phyloP scores from a whole-genome alignment of 768 basidiomycete genomes.

The Tulasnella sp. region DNA sequence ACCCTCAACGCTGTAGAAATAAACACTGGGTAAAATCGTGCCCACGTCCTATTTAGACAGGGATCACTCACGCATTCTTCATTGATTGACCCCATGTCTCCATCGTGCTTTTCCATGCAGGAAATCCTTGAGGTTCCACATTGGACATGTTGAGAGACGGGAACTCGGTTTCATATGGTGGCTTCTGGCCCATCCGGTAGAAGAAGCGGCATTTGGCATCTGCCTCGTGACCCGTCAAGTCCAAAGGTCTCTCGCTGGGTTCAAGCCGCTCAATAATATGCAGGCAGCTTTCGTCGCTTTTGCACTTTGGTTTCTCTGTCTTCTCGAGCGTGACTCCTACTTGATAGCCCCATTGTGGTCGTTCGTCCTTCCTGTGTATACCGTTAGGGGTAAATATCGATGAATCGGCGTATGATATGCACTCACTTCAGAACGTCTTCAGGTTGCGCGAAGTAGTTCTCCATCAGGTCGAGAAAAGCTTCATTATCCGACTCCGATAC shows the following conservation, averaged over 20 bases:
- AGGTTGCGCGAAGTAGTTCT: conserved; percentile 85
- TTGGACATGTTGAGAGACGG: conserved; percentile 71
- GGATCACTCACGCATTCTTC: conserved; percentile 62
- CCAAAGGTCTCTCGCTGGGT: conserved; percentile 70
- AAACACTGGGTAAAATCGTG: not conserved
- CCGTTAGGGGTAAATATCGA: not conserved
- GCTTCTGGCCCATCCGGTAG: conserved; percentile 67
- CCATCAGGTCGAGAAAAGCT: conserved; percentile 75
- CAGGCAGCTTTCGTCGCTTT: conserved; percentile 72
- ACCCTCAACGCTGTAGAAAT: conserved; percentile 52
- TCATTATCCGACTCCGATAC: conserved; percentile 74
- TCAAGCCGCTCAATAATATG: conserved; percentile 66
- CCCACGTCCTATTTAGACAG: not conserved
- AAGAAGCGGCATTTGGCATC: conserved; percentile 96
- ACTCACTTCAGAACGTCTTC: conserved; percentile 37
- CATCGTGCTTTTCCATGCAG: conserved; percentile 61
- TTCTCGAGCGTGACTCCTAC: conserved; percentile 80
- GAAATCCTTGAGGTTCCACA: conserved; percentile 60
- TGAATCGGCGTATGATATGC: not conserved
- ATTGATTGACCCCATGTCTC: conserved; percentile 80
- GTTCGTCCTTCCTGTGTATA: conserved; percentile 46
- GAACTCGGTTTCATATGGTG: conserved; percentile 69
- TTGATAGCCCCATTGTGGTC: conserved; percentile 81
- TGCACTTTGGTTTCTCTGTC: conserved; percentile 85
- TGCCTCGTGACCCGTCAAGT: conserved; percentile 43